Evolutionary conservation across 2,329 filamentous ascomycete species (phyloP).

Genomic region (Xylariaceae sp.): DNA sequence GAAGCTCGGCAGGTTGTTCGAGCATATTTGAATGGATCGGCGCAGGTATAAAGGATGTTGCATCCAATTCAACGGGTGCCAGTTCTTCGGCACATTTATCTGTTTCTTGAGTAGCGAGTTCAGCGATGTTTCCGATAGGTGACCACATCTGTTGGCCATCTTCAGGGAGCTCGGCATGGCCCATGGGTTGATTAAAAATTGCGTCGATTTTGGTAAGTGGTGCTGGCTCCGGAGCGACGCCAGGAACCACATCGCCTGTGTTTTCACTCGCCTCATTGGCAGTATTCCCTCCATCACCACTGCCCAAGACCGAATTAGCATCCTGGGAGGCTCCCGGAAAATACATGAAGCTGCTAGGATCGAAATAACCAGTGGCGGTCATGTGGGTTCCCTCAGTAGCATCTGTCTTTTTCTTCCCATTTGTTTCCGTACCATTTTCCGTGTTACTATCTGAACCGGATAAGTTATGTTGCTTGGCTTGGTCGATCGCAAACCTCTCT

Average conservation of each 20-base stretch:
- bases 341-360: constrained; percentile 52
- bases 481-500: constrained; percentile 50
- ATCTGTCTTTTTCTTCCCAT: constrained; percentile 18
- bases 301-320: constrained; percentile 41
- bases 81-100: constrained; percentile 33
- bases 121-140: constrained; percentile 30
- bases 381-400: constrained; percentile 30
- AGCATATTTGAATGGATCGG: constrained; percentile 14
- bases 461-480: constrained; percentile 38
- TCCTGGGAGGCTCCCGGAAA: constrained; percentile 45
- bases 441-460: constrained; percentile 13
- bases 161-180: constrained; percentile 13
- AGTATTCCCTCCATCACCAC: constrained; percentile 39
- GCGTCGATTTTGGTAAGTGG: too few species aligned
- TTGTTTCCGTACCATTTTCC: constrained; percentile 22
- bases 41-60: constrained; percentile 16
- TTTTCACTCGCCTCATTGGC: not conserved
- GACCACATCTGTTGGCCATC: constrained; percentile 19
- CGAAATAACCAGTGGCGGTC: constrained; percentile 41
- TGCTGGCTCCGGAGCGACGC: too few species aligned
- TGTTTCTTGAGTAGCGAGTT: constrained; percentile 30
- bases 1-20: constrained; percentile 25
- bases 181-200: too few species aligned
- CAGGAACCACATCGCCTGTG: too few species aligned
- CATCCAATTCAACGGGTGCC: constrained; percentile 33